Evolutionary conservation across 495 filamentous ascomycete genomes (phyloP).

Genomic region (Neurospora sp.): DNA sequence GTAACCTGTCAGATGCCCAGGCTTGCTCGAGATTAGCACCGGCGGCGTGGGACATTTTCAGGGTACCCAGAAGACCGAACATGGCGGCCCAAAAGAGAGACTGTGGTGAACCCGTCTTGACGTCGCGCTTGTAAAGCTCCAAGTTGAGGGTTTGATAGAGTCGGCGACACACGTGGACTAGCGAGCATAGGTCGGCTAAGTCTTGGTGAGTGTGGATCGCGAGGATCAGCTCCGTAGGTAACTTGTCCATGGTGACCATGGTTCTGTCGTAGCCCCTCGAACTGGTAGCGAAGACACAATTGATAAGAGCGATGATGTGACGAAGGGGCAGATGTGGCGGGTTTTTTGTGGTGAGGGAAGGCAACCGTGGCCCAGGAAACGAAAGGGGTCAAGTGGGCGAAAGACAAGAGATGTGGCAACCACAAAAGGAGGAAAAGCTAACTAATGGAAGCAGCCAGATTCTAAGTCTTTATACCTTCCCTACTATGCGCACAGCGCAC

Average conservation of each 20-base stretch:
- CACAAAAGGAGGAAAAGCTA: neutral
- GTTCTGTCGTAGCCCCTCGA: neutral
- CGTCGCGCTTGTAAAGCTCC: conserved; percentile 4
- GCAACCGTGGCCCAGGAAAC: neutral
- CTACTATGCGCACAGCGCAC: too few species aligned
- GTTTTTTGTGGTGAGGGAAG: neutral
- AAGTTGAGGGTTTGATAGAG: conserved; percentile 1
- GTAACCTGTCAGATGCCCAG: neutral
- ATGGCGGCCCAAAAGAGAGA: conserved; percentile 5
- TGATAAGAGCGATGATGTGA: neutral
- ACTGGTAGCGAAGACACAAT: neutral
- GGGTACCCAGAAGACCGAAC: neutral
- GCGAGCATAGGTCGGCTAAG: neutral
- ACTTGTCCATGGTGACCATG: neutral
- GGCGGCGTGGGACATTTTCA: neutral
- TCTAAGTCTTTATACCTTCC: too few species aligned
- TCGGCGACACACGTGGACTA: neutral
- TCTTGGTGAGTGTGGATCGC: neutral
- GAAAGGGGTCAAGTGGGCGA: neutral
- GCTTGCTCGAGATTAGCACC: conserved; percentile 3
- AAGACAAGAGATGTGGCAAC: neutral
- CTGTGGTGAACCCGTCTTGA: neutral
- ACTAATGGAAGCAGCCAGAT: too few species aligned
- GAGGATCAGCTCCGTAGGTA: conserved; percentile 5
- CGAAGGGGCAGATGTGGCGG: neutral